Base-by-base conservation (phyloP, 192 early-diverging fungal genomes). In the Thoreauomyces humboldtii region DNA sequence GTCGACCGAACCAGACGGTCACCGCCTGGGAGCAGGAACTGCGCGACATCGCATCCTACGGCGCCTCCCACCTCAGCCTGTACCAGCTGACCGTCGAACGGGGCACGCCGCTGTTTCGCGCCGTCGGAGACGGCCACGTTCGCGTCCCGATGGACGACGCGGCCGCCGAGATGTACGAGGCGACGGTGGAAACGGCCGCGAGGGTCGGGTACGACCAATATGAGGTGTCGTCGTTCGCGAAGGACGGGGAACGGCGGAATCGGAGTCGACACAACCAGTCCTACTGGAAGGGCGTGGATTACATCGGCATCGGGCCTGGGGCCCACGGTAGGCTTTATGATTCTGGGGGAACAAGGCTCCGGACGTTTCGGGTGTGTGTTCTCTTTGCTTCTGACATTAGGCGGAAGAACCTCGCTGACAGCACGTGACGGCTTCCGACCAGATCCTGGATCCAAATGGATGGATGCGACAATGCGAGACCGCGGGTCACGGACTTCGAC, bases 1-100 rank as follows among this genome's bases (percentile, higher is more conserved):
- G 76, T 19, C 38, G 62, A n/a, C 67, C 67, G n/a, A 52, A 68
- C 5, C 76, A 77, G 34, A 57, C 44, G 2, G 28, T 71, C 4
- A 45, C 45, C 0, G 36, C n/a, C 0, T 77, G 76, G 76, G 50
- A 56, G 44, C 21, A 27, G 25, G 69, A 77, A 33, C 55, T 77
- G 31, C 1, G 28, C 24, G 59, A 58, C 4, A 7, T 46, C 14
- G 62, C 62, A 3, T 2, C 48, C 15, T 59, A 67, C 9, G 68
- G 65, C 31, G 47, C 38, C 1, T 33, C 56, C 24, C 76, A 77
- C 38, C 37, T 74, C 7, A 66, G 62, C 29, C 50, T 77, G 29
- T 77, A 77, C 53, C 76, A 77, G 36, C 59, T 77, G 5, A 77
- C 76, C 15, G 35, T 71, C 28, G 76, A 77, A 32, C 67, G 68